These are phyloP conservation scores for Leishmania arabica DNA, from an alignment of 208 protist genomes.

Conservation along the genomic window DNA sequence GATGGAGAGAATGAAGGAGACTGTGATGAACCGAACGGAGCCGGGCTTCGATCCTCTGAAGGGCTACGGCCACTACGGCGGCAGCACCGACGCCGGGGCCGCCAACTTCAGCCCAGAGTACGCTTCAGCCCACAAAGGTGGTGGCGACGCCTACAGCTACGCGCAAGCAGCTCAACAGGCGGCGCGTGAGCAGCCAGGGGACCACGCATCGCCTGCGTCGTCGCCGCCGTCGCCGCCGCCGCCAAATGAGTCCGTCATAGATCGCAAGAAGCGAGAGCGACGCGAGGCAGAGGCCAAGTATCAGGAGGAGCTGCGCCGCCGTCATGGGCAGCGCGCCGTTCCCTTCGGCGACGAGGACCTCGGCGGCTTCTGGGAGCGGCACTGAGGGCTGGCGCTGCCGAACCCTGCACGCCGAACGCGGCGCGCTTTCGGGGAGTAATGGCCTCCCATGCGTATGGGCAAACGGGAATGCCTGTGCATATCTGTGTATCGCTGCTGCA, in stretches of 20 bases:
- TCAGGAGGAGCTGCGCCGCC: conserved; percentile 72
- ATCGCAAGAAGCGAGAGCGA: conserved; percentile 61
- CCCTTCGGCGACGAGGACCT: conserved; percentile 82
- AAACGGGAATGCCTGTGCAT: neutral
- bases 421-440: neutral
- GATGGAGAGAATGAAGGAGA: conserved; percentile 90
- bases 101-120: conserved; percentile 59
- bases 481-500: conserved; percentile 5
- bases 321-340: conserved; percentile 68
- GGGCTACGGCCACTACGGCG: conserved; percentile 49
- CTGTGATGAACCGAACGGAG: conserved; percentile 53
- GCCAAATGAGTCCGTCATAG: conserved; percentile 32
- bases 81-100: conserved; percentile 36
- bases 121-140: conserved; percentile 5
- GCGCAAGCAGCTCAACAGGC: conserved; percentile 19
- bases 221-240: conserved; percentile 8
- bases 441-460: neutral
- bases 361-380: conserved; percentile 62
- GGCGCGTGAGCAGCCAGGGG: conserved; percentile 5
- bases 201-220: neutral
- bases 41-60: conserved; percentile 33
- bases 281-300: conserved; percentile 72
- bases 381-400: conserved; percentile 14
- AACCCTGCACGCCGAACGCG: neutral
- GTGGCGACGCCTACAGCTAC: conserved; percentile 16